These are phyloP conservation scores for Talaromyces sp. DNA, from an alignment of 2,329 filamentous ascomycete genomes.

Conservation along the genomic window DNA sequence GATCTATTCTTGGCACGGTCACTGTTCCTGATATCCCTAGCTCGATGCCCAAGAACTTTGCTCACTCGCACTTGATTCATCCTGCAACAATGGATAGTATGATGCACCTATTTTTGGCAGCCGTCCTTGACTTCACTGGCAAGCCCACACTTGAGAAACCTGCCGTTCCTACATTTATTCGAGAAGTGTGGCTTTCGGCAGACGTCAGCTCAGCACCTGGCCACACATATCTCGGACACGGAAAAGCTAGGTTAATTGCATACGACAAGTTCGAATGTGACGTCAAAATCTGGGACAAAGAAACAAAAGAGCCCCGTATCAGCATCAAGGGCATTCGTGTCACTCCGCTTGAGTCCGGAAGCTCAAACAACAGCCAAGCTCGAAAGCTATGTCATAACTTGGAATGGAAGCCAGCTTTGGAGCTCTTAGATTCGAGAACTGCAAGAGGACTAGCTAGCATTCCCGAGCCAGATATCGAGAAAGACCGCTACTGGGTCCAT, in stretches of 20 bases:
- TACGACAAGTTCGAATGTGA: slow-evolving; percentile 16
- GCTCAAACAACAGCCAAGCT: slow-evolving; percentile 9
- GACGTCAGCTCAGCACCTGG: slow-evolving; percentile 16
- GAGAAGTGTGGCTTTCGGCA: slow-evolving; percentile 27
- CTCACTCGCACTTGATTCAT: slow-evolving; percentile 29
- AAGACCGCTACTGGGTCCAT: slow-evolving; percentile 16
- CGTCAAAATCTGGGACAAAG: slow-evolving; percentile 17
- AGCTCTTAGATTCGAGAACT: slow-evolving; percentile 15
- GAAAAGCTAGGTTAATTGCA: slow-evolving; percentile 16
- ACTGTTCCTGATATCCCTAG: slow-evolving; percentile 23
- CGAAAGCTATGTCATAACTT: slow-evolving; percentile 20
- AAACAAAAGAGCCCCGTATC: slow-evolving; percentile 12
- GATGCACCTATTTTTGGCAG: slow-evolving; percentile 24
- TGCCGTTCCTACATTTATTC: slow-evolving; percentile 25
- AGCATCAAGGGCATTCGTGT: slow-evolving; percentile 22
- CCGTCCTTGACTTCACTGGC: slow-evolving; percentile 19
- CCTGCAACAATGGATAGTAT: slow-evolving; percentile 31
- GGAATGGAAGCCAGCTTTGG: slow-evolving; percentile 21
- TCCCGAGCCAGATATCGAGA: slow-evolving; percentile 5
- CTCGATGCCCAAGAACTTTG: slow-evolving; percentile 28
- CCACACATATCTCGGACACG: slow-evolving; percentile 19
- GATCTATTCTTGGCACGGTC: slow-evolving; percentile 18
- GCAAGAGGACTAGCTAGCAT: slow-evolving; percentile 11
- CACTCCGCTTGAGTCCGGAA: slow-evolving; percentile 21
- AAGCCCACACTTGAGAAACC: slow-evolving; percentile 17